Conservation (phyloP, 345 rosid species). For the Tarenaya hassleriana region DNA sequence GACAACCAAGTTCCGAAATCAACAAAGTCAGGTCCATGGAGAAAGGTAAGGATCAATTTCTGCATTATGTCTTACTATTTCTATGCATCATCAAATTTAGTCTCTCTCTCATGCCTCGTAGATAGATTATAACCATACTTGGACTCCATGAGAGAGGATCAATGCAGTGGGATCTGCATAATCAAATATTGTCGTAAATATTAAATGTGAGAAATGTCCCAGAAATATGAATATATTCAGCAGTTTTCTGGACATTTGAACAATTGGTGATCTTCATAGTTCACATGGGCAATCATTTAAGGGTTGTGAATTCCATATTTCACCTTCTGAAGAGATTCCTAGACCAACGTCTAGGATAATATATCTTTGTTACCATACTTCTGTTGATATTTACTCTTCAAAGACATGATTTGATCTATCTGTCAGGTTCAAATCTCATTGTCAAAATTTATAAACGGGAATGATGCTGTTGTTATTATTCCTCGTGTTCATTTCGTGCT, state of each 20-base stretch:
- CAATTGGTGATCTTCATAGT: not conserved
- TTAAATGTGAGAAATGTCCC: not conserved
- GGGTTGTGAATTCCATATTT: no score
- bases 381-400: not conserved
- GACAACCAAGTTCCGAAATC: slow-evolving; percentile 58
- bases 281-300: no score
- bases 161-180: no score
- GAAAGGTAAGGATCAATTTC: slow-evolving; percentile 49
- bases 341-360: no score
- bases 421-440: not conserved
- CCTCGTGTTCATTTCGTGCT: no score
- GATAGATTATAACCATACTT: slow-evolving; percentile 4
- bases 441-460: not conserved
- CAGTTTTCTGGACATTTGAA: not conserved
- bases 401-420: not conserved
- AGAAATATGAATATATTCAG: not conserved
- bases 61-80: not conserved
- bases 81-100: slow-evolving; percentile 1
- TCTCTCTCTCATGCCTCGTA: not conserved
- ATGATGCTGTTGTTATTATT: no score
- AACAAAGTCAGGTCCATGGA: slow-evolving; percentile 78
- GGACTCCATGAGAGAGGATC: no score
- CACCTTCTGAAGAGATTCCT: no score
- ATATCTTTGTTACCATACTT: not conserved
- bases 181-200: not conserved